Conservation (phyloP, 2,329 filamentous ascomycete species). For the Penicillium decumbens region DNA sequence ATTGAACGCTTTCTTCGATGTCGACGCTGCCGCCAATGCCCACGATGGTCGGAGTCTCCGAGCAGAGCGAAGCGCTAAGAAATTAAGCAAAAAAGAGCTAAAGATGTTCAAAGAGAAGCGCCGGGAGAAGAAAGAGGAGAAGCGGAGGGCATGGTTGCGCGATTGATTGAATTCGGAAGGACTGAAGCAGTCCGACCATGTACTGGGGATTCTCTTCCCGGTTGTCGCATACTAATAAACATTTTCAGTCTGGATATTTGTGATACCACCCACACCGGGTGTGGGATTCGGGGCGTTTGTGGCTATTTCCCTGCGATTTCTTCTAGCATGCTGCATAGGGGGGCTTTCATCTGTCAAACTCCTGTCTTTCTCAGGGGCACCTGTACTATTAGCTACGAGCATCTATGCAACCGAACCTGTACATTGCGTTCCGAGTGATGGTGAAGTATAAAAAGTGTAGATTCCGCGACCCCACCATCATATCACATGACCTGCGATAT, state of each 20-base stretch:
- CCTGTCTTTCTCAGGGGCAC: conserved; percentile 6
- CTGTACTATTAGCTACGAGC: conserved; percentile 13
- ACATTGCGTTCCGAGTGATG: neutral
- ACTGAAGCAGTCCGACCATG: neutral
- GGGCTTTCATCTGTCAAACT: neutral
- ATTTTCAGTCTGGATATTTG: neutral
- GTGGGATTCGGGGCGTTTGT: conserved; percentile 20
- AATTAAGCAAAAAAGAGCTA: conserved; percentile 76
- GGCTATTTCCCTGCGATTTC: conserved; percentile 10
- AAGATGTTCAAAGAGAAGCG: conserved; percentile 90
- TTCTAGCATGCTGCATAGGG: conserved; percentile 13
- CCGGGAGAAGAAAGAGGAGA: conserved; percentile 86
- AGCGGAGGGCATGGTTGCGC: conserved; percentile 81
- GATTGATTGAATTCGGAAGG: conserved; percentile 54
- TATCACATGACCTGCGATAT: conserved; percentile 23
- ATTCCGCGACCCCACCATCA: conserved; percentile 11
- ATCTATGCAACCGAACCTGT: neutral
- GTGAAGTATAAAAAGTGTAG: neutral
- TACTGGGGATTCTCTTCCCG: neutral
- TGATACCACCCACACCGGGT: conserved; percentile 15
- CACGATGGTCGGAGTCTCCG: conserved; percentile 88
- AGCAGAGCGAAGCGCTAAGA: conserved; percentile 82
- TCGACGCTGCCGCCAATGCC: conserved; percentile 84
- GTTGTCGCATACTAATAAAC: neutral
- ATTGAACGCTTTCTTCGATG: conserved; percentile 93